Evolutionary conservation across 306 rosid species (phyloP).

Genomic region (Hippophae gyantsensis): DNA sequence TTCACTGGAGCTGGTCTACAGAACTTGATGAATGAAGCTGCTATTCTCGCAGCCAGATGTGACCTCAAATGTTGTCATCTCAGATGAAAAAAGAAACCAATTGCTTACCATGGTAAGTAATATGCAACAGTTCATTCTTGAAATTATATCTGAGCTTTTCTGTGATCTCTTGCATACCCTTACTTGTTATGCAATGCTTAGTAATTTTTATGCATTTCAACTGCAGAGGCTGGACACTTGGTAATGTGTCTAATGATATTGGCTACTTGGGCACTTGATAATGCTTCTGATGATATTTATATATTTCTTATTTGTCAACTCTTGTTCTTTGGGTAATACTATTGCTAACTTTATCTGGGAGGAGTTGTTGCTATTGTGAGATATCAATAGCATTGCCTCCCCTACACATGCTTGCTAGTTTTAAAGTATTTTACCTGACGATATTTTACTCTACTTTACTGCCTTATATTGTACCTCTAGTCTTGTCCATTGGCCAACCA

Average conservation of each 20-base stretch:
- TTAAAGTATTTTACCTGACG: too few relatives aligned
- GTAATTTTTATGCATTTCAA: background rate
- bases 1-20: conserved; percentile 74
- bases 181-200: conserved; percentile 2
- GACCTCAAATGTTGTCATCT: conserved; percentile 92
- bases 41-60: conserved; percentile 96
- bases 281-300: conserved; percentile 3
- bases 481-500: too few relatives aligned
- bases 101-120: conserved; percentile 56
- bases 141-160: background rate
- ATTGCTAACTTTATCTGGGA: conserved; percentile 99
- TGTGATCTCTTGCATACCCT: background rate
- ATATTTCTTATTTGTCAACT: conserved; percentile 13
- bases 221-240: conserved; percentile 88
- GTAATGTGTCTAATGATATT: too few relatives aligned
- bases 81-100: conserved; percentile 91
- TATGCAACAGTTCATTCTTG: background rate
- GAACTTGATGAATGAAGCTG: conserved; percentile 97
- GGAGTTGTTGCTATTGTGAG: conserved; percentile 48
- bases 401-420: too few relatives aligned
- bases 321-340: conserved; percentile 57
- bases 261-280: background rate
- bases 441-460: too few relatives aligned
- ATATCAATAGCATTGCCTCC: too few relatives aligned
- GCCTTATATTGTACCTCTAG: too few relatives aligned